Conservation (phyloP, 2,329 filamentous ascomycete species). For the Penicillium polonicum region DNA sequence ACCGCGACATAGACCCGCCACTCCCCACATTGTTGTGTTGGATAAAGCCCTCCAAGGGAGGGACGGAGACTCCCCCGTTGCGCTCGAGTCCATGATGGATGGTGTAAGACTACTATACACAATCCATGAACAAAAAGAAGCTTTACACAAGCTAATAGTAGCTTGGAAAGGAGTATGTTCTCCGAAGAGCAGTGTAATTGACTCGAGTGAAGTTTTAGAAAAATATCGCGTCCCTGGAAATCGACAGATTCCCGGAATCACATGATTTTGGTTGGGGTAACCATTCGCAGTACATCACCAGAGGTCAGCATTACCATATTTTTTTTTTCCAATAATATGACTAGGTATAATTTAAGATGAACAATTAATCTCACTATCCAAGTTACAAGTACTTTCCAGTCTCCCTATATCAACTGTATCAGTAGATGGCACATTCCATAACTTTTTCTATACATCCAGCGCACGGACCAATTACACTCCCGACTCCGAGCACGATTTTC, state of each 20-base stretch:
- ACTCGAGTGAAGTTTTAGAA: constrained; percentile 1
- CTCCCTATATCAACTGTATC: background rate
- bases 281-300: background rate
- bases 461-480: constrained; percentile 26
- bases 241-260: constrained; percentile 20
- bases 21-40: constrained; percentile 70
- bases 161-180: constrained; percentile 10
- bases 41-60: constrained; percentile 68
- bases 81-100: constrained; percentile 41
- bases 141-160: constrained; percentile 7
- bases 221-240: constrained; percentile 17
- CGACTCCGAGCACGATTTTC: constrained; percentile 28
- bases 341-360: background rate
- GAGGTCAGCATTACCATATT: background rate
- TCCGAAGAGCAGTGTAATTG: constrained; percentile 9
- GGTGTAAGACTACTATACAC: constrained; percentile 22
- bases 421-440: background rate
- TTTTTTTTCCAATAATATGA: background rate
- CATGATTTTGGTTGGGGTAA: constrained; percentile 25
- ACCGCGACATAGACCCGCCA: constrained; percentile 66
- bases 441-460: constrained; percentile 1
- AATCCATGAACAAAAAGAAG: constrained; percentile 24
- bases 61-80: constrained; percentile 46
- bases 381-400: background rate
- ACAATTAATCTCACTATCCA: no score